These are phyloP conservation scores for Diplotaxis tenuifolia DNA, from an alignment of 345 rosid species.

Conservation along the genomic window DNA sequence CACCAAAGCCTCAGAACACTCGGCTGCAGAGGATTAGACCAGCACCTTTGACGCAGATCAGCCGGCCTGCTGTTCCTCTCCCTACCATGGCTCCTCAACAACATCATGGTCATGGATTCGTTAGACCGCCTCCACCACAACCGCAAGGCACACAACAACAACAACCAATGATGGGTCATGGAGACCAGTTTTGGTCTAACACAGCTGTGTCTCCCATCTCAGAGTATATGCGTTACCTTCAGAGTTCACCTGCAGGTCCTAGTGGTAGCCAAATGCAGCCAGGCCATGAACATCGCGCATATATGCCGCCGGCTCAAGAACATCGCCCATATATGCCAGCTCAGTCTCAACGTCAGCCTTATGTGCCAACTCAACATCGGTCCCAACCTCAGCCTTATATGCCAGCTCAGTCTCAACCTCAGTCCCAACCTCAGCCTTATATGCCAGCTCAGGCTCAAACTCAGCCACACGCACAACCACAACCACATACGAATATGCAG, in stretches of 20 bases:
- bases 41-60: constrained; percentile 69
- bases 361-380: not conserved
- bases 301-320: not conserved
- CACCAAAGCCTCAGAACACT: constrained; percentile 71
- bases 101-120: constrained; percentile 10
- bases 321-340: not conserved
- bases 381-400: constrained; percentile 9
- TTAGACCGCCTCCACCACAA: constrained; percentile 1
- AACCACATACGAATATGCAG: constrained; percentile 29
- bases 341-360: not conserved
- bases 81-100: constrained; percentile 28
- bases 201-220: constrained; percentile 80
- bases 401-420: not conserved
- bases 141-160: constrained; percentile 26
- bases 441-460: not conserved
- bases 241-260: constrained; percentile 48
- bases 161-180: constrained; percentile 47
- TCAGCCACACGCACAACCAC: constrained; percentile 1
- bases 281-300: constrained; percentile 13
- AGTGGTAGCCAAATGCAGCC: constrained; percentile 49
- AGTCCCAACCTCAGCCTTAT: constrained; percentile 4
- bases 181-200: constrained; percentile 51
- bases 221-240: constrained; percentile 82
- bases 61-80: constrained; percentile 50
- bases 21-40: constrained; percentile 89